Evolutionary conservation across 31 red algal species (phyloP).

Genomic region (Odonthalia washingtoniensis): DNA sequence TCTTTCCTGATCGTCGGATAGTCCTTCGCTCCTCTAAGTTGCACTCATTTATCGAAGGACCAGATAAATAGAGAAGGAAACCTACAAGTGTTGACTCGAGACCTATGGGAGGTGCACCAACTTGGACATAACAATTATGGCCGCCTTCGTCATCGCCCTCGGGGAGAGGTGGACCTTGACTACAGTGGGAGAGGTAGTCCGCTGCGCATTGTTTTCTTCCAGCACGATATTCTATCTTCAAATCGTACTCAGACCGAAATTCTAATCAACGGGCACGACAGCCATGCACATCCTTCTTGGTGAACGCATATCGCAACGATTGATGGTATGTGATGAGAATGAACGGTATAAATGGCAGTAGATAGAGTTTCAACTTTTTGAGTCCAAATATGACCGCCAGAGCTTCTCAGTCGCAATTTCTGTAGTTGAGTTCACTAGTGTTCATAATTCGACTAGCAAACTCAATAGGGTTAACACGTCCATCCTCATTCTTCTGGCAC

Average conservation of each 20-base stretch:
- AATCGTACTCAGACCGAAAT: no score
- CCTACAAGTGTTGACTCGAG: neutral
- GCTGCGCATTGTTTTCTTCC: neutral
- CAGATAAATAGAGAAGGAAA: no score
- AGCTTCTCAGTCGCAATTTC: no score
- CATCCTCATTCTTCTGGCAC: no score
- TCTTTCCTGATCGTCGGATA: neutral
- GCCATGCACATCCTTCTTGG: no score
- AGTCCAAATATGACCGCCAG: no score
- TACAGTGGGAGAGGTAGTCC: neutral
- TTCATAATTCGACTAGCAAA: no score
- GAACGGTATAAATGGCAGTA: neutral
- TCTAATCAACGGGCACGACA: no score
- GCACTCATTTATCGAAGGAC: neutral
- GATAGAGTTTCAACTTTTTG: conserved; percentile 4
- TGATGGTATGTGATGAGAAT: conserved; percentile 19
- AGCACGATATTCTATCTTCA: no score
- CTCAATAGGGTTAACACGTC: no score
- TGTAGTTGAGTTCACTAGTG: no score
- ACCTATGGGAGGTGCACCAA: neutral
- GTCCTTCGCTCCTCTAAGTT: neutral
- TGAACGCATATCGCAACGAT: conserved; percentile 26
- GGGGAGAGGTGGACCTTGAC: neutral
- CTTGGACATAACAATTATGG: neutral
- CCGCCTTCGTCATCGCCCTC: neutral